A percentile compares a stretch with the other conserved stretches of the same genome.
These are phyloP conservation scores for Neohortaea acidophila DNA, from an alignment of 495 filamentous ascomycete genomes.

Conservation along the genomic window DNA sequence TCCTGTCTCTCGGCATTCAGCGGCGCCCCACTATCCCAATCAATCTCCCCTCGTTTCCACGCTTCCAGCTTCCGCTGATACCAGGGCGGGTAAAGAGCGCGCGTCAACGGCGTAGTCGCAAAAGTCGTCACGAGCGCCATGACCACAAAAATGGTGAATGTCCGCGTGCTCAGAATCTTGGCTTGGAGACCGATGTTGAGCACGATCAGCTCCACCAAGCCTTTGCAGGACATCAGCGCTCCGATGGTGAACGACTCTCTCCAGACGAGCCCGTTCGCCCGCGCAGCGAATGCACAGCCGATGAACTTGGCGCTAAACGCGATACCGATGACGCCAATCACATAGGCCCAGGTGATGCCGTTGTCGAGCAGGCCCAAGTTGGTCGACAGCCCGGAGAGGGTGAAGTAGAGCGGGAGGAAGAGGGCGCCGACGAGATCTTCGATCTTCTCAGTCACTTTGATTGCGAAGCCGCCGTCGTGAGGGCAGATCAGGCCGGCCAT, in stretches of 20 bases:
- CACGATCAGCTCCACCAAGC: slow-evolving; percentile 88
- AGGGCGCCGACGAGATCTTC: slow-evolving; percentile 80
- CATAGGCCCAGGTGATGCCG: slow-evolving; percentile 84
- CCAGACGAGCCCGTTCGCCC: slow-evolving; percentile 68
- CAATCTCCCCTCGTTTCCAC: slow-evolving; percentile 85
- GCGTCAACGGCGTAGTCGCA: slow-evolving; percentile 70
- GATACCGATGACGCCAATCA: slow-evolving; percentile 65
- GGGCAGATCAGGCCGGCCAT: slow-evolving; percentile 83
- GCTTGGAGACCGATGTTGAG: slow-evolving; percentile 94
- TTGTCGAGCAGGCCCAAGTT: slow-evolving; percentile 73
- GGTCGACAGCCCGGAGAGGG: slow-evolving; percentile 78
- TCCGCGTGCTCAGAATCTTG: slow-evolving; percentile 66
- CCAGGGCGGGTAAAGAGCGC: slow-evolving; percentile 65
- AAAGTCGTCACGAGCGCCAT: slow-evolving; percentile 93
- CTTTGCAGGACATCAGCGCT: slow-evolving; percentile 93
- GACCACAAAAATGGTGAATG: slow-evolving; percentile 98
- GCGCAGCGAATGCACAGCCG: slow-evolving; percentile 71
- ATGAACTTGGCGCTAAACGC: slow-evolving; percentile 78
- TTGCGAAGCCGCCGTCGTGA: slow-evolving; percentile 85
- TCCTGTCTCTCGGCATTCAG: slow-evolving; percentile 27
- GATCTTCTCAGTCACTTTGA: slow-evolving; percentile 89
- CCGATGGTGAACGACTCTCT: slow-evolving; percentile 86
- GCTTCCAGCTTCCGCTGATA: slow-evolving; percentile 82
- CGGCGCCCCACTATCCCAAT: slow-evolving; percentile 65
- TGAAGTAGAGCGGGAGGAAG: slow-evolving; percentile 93